These are phyloP conservation scores for Astrothelium macrocarpum DNA, from an alignment of 495 filamentous ascomycete species.

Conservation along the genomic window DNA sequence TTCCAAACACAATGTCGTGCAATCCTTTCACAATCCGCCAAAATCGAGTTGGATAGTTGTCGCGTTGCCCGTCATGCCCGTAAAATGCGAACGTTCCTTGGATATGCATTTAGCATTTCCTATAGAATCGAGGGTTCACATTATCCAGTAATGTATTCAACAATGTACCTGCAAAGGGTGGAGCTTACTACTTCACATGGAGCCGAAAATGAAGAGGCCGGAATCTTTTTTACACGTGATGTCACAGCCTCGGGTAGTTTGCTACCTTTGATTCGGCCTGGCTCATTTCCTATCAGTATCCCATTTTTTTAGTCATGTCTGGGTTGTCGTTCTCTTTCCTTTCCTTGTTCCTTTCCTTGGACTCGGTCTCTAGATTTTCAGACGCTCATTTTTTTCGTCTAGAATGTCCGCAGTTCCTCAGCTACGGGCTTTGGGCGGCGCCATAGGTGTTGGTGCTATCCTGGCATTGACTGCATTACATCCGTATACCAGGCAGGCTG, in stretches of 20 bases:
- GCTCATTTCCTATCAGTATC: background rate
- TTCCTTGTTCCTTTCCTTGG: background rate
- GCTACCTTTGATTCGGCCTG: background rate
- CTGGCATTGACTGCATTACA: background rate
- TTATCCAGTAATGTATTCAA: no score
- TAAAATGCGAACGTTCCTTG: no score
- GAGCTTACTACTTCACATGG: no score
- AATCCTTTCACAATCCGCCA: no score
- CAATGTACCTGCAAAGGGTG: no score
- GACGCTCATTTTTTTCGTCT: background rate
- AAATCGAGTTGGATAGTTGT: no score
- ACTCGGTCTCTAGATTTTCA: background rate
- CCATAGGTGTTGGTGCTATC: background rate
- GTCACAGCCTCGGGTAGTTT: background rate
- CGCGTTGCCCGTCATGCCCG: no score
- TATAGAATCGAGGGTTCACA: no score
- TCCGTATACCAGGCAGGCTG: background rate
- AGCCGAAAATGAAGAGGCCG: background rate
- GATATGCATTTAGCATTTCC: no score
- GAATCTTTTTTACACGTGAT: background rate
- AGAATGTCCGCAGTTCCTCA: conserved; percentile 2
- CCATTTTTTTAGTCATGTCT: background rate
- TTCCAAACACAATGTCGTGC: no score
- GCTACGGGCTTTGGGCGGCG: background rate
- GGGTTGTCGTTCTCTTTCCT: background rate